Percentiles rank a stretch among this genome's conserved stretches.
Evolutionary conservation across 225 moss, liverwort and hornwort genomes (phyloP).

Genomic region (Thuidium tamariscinum): DNA sequence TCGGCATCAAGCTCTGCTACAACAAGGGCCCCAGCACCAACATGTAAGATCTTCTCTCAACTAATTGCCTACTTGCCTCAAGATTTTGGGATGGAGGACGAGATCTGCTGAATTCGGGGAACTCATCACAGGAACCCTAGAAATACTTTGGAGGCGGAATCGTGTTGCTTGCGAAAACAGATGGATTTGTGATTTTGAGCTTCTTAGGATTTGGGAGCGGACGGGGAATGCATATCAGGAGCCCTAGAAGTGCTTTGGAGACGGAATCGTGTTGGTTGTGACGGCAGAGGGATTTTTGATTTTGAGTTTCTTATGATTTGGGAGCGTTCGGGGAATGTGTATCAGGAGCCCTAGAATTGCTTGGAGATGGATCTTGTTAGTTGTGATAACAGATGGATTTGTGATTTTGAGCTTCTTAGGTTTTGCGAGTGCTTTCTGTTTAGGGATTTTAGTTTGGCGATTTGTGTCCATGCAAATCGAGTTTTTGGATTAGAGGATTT

Average conservation of each 20-base stretch:
- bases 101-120: background rate
- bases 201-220: background rate
- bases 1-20: constrained; percentile 42
- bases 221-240: background rate
- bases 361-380: background rate
- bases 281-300: background rate
- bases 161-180: too few species aligned
- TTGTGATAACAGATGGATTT: background rate
- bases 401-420: background rate
- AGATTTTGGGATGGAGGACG: background rate
- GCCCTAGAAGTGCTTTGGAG: background rate
- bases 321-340: background rate
- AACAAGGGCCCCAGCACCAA: constrained; percentile 65
- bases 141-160: background rate
- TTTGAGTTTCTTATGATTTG: background rate
- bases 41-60: constrained; percentile 26
- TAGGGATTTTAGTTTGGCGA: background rate
- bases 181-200: background rate
- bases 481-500: background rate
- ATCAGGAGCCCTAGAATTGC: background rate
- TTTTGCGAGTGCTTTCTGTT: background rate
- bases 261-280: background rate
- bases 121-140: background rate
- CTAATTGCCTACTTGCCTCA: background rate
- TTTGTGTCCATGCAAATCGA: background rate